These are phyloP conservation scores for Aspergillus neoniger DNA, from an alignment of 2,329 filamentous ascomycete genomes.

Conservation along the genomic window DNA sequence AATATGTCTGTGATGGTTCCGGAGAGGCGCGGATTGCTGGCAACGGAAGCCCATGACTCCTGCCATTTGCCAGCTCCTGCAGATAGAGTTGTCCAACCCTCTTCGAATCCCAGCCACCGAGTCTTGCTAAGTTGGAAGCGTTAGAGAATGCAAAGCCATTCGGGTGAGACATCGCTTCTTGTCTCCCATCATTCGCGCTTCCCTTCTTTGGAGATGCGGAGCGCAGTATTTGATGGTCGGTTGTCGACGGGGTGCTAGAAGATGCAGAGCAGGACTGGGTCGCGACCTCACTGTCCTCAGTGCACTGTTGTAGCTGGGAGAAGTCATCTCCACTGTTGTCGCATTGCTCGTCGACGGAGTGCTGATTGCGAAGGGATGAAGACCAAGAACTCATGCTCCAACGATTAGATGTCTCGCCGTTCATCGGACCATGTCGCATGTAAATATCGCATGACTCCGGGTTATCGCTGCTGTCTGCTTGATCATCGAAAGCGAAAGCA, in stretches of 20 bases:
- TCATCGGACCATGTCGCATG: slow-evolving; percentile 21
- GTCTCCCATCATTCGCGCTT: slow-evolving; percentile 43
- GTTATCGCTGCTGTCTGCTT: slow-evolving; percentile 33
- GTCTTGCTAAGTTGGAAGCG: slow-evolving; percentile 56
- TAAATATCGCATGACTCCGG: slow-evolving; percentile 30
- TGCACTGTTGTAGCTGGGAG: slow-evolving; percentile 30
- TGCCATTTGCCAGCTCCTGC: slow-evolving; percentile 47
- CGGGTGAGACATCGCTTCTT: slow-evolving; percentile 39
- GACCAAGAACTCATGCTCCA: slow-evolving; percentile 51
- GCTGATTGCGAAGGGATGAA: slow-evolving; percentile 42
- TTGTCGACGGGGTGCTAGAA: slow-evolving; percentile 42
- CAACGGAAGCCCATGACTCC: slow-evolving; percentile 27
- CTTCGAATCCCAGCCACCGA: slow-evolving; percentile 57
- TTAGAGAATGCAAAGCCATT: slow-evolving; percentile 46
- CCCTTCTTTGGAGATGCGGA: slow-evolving; percentile 26
- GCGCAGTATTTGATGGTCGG: slow-evolving; percentile 23
- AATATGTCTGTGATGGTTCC: slow-evolving; percentile 21
- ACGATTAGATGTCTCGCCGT: slow-evolving; percentile 32
- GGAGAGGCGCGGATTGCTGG: slow-evolving; percentile 25
- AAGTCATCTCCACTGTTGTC: slow-evolving; percentile 41
- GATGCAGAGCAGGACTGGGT: slow-evolving; percentile 40
- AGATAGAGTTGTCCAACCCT: slow-evolving; percentile 59
- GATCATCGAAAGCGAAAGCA: slow-evolving; percentile 45
- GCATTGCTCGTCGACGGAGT: slow-evolving; percentile 36
- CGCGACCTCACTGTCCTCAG: slow-evolving; percentile 31